A percentile compares a stretch with the other conserved stretches of the same genome.
These are phyloP conservation scores for Starmerella tilneyi DNA, from an alignment of 805 yeast genomes.

Conservation along the genomic window DNA sequence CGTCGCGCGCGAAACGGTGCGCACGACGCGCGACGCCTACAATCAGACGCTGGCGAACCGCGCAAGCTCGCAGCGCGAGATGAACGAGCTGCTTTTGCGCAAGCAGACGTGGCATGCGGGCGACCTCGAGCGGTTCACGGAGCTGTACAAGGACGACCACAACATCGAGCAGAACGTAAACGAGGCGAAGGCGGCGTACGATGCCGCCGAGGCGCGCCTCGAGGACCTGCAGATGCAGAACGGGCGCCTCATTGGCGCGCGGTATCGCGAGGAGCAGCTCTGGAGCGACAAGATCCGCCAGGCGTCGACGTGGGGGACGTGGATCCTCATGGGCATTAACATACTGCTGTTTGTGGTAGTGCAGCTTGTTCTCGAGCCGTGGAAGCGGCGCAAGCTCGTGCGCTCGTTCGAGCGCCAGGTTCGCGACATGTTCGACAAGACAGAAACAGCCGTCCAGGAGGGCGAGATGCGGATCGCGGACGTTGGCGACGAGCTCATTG, in stretches of 20 bases:
- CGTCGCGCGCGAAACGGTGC: slow-evolving; percentile 40
- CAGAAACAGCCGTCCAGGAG: neutral
- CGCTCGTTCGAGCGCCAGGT: slow-evolving; percentile 77
- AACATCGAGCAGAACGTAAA: slow-evolving; percentile 52
- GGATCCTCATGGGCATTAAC: slow-evolving; percentile 79
- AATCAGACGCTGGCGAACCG: slow-evolving; percentile 36
- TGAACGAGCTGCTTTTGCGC: slow-evolving; percentile 77
- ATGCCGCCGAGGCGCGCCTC: slow-evolving; percentile 40
- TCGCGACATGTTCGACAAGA: slow-evolving; percentile 29
- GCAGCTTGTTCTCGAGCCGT: slow-evolving; percentile 84
- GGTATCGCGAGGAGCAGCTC: slow-evolving; percentile 94
- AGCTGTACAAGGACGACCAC: slow-evolving; percentile 71
- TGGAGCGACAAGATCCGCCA: slow-evolving; percentile 96
- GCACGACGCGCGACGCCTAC: slow-evolving; percentile 31
- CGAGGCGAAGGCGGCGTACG: slow-evolving; percentile 43
- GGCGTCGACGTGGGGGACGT: slow-evolving; percentile 95
- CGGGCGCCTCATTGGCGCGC: slow-evolving; percentile 65
- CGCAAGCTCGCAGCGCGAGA: slow-evolving; percentile 64
- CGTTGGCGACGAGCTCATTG: neutral
- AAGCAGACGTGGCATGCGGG: slow-evolving; percentile 68
- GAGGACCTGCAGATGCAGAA: slow-evolving; percentile 61
- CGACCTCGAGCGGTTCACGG: slow-evolving; percentile 79
- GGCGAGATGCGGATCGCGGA: neutral
- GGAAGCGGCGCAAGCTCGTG: slow-evolving; percentile 76
- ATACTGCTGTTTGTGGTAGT: slow-evolving; percentile 66